Evolutionary conservation across 768 basidiomycete species (phyloP), one percentile per base, ranked within the genome.

Genomic region (Rhizopogon salebrosus): DNA sequence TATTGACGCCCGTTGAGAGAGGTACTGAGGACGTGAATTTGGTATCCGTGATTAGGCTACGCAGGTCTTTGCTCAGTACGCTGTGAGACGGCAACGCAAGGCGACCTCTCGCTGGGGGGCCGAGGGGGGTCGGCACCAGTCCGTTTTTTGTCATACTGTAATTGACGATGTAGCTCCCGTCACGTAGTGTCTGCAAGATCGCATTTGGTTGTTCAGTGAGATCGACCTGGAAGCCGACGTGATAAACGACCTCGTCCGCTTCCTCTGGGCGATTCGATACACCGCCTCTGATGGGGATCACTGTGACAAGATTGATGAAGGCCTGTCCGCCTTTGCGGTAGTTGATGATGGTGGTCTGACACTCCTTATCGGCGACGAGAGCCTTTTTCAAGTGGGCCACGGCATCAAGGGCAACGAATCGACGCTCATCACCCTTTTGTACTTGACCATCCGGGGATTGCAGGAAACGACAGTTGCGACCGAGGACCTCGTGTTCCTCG

Each of bases 211-310:
- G 92, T 61, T 87, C 83, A 16, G 84, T 84, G 45, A 99, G 75
- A 69, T 98, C 92, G 51, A 97, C 89, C 70, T 99, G 94, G 75
- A 99, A 98, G 1, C 97, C 97, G 48, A 99, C 86, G 61, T 91
- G 87, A 65, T 88, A 95, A 8, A 82, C 84, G 37, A 90, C 77
- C 41, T 95, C 87, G 50, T 83, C 81, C 35, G 77, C 76, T 57
- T 84, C 85, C 39, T 82, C 76, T 57, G 57, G 70, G 38, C 27
- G 58, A 62, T 65, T 76, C 69, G 52, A 58, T 53, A 60, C 73
- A 53, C 82, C 89, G 7, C 87, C 91, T 0, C 75, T 65, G 54
- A 98, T 79, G 16, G 97, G 95, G 35, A 98, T 89, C 61, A 98
- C 80, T 22, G 89, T 89, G 57, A 98, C 84, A 52, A 95, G 83